phyloP scores from a whole-genome alignment of 139 green algal genomes.

The Chlamydomonas eustigma region DNA sequence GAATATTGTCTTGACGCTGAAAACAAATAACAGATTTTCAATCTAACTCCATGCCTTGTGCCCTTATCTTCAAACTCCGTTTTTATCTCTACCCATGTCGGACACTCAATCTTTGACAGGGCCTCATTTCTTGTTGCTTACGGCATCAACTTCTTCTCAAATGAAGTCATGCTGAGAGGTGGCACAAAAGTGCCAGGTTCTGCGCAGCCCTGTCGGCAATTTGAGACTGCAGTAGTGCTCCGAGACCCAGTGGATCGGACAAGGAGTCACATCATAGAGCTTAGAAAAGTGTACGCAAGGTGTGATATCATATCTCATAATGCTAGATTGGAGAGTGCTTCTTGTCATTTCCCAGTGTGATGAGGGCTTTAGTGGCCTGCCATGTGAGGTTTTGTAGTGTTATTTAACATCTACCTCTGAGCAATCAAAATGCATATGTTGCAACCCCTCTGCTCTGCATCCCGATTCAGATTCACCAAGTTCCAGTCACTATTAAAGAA shows the following conservation, averaged over 20 bases:
- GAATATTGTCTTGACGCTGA: no score
- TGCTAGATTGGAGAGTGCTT: neutral
- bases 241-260: conserved; percentile 1
- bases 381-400: no score
- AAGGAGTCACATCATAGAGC: conserved; percentile 5
- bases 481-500: neutral
- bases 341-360: neutral
- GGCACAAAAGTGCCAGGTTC: neutral
- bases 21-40: no score
- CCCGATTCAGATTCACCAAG: neutral
- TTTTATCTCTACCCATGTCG: neutral
- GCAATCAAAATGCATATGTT: no score
- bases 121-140: neutral
- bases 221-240: neutral
- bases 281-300: neutral
- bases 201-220: conserved; percentile 1
- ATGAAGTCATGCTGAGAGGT: neutral
- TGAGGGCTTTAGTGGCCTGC: no score
- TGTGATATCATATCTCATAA: neutral
- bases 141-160: conserved; percentile 4
- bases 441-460: neutral
- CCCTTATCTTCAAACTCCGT: no score
- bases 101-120: neutral
- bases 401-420: no score
- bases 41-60: no score